These are phyloP conservation scores for Boletus rubescentipes DNA, from an alignment of 768 basidiomycete genomes.

Conservation along the genomic window DNA sequence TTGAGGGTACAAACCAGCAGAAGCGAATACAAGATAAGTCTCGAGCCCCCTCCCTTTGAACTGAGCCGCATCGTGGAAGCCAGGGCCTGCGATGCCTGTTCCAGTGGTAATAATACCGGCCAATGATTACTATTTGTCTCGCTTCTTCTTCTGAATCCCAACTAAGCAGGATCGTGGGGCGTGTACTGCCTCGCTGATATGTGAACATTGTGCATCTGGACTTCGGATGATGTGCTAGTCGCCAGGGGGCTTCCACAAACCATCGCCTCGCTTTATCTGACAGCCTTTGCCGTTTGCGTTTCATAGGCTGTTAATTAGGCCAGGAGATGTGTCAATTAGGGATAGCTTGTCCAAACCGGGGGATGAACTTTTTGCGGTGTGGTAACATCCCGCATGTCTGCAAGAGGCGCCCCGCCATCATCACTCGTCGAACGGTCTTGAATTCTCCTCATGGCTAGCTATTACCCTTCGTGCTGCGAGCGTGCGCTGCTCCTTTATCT, in stretches of 20 bases:
- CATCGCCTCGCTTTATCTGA: constrained; percentile 21
- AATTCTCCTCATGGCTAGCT: constrained; percentile 28
- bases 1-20: neutral
- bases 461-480: constrained; percentile 26
- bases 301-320: constrained; percentile 32
- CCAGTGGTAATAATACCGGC: constrained; percentile 28
- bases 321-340: constrained; percentile 28
- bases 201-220: constrained; percentile 21
- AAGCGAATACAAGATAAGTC: neutral
- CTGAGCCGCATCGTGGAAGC: constrained; percentile 8
- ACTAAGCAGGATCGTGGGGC: constrained; percentile 17
- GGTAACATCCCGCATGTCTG: constrained; percentile 20
- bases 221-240: constrained; percentile 22
- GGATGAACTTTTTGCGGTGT: constrained; percentile 23
- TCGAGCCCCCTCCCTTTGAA: neutral
- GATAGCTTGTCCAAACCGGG: constrained; percentile 31
- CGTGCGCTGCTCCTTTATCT: constrained; percentile 31
- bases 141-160: constrained; percentile 12
- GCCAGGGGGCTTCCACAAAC: constrained; percentile 19
- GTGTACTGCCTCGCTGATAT: constrained; percentile 28
- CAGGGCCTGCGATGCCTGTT: constrained; percentile 5
- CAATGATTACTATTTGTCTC: constrained; percentile 18
- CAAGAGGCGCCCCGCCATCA: constrained; percentile 22
- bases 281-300: constrained; percentile 27
- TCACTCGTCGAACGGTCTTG: constrained; percentile 15